phyloP scores from a whole-genome alignment of 352 stramenopile species.

The Phytophthora macrochlamydospora region DNA sequence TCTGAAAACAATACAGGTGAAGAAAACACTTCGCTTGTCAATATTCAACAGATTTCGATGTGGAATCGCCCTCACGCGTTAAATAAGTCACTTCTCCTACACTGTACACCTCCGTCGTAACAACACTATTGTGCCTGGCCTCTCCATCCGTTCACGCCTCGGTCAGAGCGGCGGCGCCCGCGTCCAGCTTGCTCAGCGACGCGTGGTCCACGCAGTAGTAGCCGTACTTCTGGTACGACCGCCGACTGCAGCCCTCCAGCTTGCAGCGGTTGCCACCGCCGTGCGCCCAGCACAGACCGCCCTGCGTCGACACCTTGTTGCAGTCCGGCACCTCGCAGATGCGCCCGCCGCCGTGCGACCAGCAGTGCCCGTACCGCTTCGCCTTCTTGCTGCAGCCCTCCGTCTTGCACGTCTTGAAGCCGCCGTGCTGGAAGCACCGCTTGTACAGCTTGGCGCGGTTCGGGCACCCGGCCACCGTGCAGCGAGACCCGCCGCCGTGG shows the following conservation, averaged over 20 bases:
- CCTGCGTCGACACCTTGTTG: constrained; percentile 65
- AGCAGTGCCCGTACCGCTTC: constrained; percentile 67
- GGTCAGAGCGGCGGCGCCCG: neutral
- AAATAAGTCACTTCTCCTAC: too few species aligned
- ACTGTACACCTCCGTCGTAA: neutral
- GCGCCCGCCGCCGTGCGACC: constrained; percentile 60
- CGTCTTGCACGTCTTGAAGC: constrained; percentile 72
- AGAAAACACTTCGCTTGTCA: too few species aligned
- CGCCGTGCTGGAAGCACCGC: constrained; percentile 70
- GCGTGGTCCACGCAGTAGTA: constrained; percentile 68
- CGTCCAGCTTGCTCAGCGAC: constrained; percentile 14
- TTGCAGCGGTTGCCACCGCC: constrained; percentile 67
- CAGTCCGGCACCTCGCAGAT: constrained; percentile 65
- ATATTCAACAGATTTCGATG: neutral
- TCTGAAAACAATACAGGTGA: neutral
- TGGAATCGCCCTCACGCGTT: neutral
- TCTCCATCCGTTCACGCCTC: constrained; percentile 3
- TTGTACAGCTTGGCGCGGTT: constrained; percentile 76
- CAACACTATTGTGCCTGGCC: neutral
- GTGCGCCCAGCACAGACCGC: constrained; percentile 72
- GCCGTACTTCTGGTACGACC: constrained; percentile 71
- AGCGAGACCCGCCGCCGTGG: constrained; percentile 54
- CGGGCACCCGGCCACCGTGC: constrained; percentile 45
- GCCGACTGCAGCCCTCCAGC: constrained; percentile 59
- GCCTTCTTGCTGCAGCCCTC: constrained; percentile 61